Base-by-base conservation (phyloP, 306 rosid genomes). In the Senna siamea region DNA sequence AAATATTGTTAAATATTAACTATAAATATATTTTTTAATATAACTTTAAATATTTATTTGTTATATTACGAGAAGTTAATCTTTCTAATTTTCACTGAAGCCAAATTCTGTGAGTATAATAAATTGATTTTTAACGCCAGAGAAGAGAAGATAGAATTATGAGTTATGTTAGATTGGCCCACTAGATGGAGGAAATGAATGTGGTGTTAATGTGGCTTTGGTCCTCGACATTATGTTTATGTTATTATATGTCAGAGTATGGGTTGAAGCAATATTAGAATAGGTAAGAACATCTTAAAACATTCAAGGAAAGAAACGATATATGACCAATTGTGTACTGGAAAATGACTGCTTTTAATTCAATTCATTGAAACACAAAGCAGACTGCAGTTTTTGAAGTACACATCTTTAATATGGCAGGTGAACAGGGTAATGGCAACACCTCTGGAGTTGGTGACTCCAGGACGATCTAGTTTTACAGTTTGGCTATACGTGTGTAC, bases 401-500 rank as follows among this genome's bases (percentile, higher is more conserved):
- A 48, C 62, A 51, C 30, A 2, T 38, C 37, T 69, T 79, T 74
- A 79, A 51, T 74, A 48, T 74, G 79, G 79, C 56, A 74, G 76
- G 63, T 79, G 76, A 68, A 61, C 8, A 37, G 9, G 51, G 51
- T 60, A 41, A 65, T 73, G 74, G 69, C n/a, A n/a, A n/a, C n/a
- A n/a, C n/a, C n/a, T n/a, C n/a, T n/a, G n/a, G 51, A 19, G 66
- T 77, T 70, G 81, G 76, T 61, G 58, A 41, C 40, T 12, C 2
- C 9, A 38, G 34, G 15, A 50, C 26, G 11, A 51, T 52, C 17
- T 18, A 48, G 11, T 55, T 26, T 11, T 37, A 30, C 59, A 18
- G 9, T 67, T 44, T 41, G 35, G 12, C 43, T 57, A 22, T 26
- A 26, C n/a, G n/a, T n/a, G n/a, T n/a, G n/a, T n/a, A n/a, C n/a